phyloP scores from a whole-genome alignment of 169 alveolate genomes.

The Plasmodium vinckei region DNA sequence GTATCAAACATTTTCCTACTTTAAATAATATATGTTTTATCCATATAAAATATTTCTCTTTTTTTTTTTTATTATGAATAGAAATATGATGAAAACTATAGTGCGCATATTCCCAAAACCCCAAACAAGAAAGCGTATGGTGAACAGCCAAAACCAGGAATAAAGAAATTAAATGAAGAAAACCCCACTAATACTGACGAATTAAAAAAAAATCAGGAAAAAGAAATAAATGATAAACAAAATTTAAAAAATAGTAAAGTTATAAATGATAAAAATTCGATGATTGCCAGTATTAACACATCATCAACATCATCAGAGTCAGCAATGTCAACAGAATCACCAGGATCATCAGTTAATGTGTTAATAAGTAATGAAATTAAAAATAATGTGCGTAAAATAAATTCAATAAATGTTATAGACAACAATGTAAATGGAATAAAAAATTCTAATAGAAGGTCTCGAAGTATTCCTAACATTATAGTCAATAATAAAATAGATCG shows the following conservation, averaged over 20 bases:
- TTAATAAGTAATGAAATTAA: neutral
- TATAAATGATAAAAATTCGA: neutral
- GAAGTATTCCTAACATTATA: neutral
- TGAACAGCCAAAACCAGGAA: neutral
- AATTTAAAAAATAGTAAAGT: neutral
- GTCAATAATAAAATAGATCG: neutral
- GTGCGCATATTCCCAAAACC: neutral
- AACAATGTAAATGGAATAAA: neutral
- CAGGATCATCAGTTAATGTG: neutral
- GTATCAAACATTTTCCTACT: no score
- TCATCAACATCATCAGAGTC: neutral
- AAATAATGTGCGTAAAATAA: conserved; percentile 1
- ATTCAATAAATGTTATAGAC: neutral
- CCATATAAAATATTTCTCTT: neutral
- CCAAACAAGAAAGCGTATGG: neutral
- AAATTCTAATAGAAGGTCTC: neutral
- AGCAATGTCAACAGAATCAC: no score
- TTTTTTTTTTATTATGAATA: conserved; percentile 1
- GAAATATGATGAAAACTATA: conserved; percentile 37
- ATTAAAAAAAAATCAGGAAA: conserved; percentile 4
- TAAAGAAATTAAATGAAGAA: neutral
- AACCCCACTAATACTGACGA: neutral
- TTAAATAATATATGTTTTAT: no score
- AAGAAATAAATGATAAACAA: conserved; percentile 1
- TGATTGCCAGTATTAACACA: neutral